Conservation (phyloP, 2,329 filamentous ascomycete genomes). For the Apiospora sp. region DNA sequence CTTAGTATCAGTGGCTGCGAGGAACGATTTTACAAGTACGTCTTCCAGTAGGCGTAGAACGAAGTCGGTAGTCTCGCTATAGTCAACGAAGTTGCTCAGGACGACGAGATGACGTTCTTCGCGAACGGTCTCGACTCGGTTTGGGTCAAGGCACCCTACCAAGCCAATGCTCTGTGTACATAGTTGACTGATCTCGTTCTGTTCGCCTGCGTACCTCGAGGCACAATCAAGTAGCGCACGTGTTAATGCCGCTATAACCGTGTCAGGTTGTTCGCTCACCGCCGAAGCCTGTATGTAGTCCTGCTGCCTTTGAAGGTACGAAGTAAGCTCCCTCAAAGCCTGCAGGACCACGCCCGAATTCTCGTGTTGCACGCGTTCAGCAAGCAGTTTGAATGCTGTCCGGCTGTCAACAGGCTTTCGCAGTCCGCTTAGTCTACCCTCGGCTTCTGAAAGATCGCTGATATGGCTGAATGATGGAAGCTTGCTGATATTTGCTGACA, state of each 20-base stretch:
- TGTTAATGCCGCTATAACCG: constrained; percentile 73
- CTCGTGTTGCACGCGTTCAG: constrained; percentile 79
- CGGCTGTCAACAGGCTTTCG: constrained; percentile 71
- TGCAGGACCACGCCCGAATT: constrained; percentile 86
- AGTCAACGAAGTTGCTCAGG: constrained; percentile 82
- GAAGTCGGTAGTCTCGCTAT: constrained; percentile 84
- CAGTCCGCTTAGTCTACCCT: constrained; percentile 69
- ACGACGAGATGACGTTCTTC: constrained; percentile 86
- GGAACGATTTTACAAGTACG: constrained; percentile 88
- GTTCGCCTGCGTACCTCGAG: constrained; percentile 76
- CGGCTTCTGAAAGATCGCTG: constrained; percentile 71
- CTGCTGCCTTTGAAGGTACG: constrained; percentile 77
- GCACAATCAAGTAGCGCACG: constrained; percentile 86
- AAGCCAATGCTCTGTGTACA: constrained; percentile 86
- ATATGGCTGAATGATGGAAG: constrained; percentile 82
- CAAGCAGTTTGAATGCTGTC: constrained; percentile 74
- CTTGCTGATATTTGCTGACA: constrained; percentile 74
- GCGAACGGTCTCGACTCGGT: constrained; percentile 81
- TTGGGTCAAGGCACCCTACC: constrained; percentile 91
- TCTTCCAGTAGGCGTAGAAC: constrained; percentile 85
- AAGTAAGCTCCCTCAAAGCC: constrained; percentile 78
- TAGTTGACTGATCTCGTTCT: constrained; percentile 72
- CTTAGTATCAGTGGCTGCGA: constrained; percentile 86
- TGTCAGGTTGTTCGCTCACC: constrained; percentile 83
- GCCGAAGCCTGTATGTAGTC: constrained; percentile 80